Evolutionary conservation across 306 rosid genomes (phyloP).

Genomic region (Corylus americana): DNA sequence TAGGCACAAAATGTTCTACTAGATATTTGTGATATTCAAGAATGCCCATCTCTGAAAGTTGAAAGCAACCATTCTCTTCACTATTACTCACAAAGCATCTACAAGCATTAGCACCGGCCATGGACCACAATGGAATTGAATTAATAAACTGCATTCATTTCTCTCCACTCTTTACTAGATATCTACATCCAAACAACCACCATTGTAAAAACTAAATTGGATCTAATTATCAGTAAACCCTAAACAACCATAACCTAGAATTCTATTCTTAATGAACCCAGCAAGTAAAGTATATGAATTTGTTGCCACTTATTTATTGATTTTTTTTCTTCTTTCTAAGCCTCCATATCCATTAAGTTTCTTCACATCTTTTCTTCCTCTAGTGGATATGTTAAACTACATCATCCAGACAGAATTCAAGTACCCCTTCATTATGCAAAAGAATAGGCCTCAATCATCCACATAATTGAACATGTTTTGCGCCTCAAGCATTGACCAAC

Average conservation of each 20-base stretch:
- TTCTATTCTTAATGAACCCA: neutral
- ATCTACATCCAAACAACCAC: neutral
- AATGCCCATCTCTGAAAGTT: neutral
- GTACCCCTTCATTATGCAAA: neutral
- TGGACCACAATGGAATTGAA: neutral
- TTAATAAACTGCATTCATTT: neutral
- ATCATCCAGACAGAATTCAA: neutral
- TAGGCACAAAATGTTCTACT: neutral
- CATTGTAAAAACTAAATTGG: neutral
- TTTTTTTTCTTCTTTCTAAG: neutral
- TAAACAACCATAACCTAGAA: neutral
- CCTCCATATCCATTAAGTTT: neutral
- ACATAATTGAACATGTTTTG: neutral
- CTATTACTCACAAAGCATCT: neutral
- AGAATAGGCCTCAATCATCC: neutral
- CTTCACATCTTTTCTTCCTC: neutral
- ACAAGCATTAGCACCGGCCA: neutral
- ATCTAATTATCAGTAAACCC: neutral
- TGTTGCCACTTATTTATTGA: neutral
- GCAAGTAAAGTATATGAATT: neutral
- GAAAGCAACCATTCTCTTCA: neutral
- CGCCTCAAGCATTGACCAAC: conserved; percentile 1
- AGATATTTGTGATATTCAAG: neutral
- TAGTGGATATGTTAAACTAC: neutral
- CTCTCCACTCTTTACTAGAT: neutral